phyloP scores from a whole-genome alignment of 805 yeast genomes.

The Hanseniaspora singularis region DNA sequence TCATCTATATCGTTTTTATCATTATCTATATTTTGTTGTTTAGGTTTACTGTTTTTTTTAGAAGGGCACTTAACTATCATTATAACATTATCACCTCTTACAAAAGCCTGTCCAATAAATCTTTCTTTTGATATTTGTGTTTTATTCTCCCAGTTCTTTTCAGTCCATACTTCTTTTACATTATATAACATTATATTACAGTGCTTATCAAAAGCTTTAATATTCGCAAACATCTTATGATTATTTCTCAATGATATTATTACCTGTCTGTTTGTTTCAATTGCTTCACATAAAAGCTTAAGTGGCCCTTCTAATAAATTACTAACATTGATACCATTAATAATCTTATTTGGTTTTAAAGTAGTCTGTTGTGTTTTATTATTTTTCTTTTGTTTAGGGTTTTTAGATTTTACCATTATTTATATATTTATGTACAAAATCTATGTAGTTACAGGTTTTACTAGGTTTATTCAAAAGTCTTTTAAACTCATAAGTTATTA shows the following conservation, averaged over 20 bases:
- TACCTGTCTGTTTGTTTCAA: constrained; percentile 60
- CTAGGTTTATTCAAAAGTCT: too few species aligned
- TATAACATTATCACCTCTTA: constrained; percentile 92
- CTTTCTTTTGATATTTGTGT: constrained; percentile 52
- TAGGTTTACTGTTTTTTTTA: constrained; percentile 16
- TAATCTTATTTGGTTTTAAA: constrained; percentile 59
- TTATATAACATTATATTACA: constrained; percentile 86
- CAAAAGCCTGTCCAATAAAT: constrained; percentile 76
- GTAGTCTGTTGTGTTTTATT: neutral
- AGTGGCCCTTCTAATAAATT: constrained; percentile 54
- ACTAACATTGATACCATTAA: constrained; percentile 8
- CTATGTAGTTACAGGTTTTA: too few species aligned
- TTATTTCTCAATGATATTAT: constrained; percentile 84
- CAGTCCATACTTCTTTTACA: constrained; percentile 72
- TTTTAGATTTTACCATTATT: too few species aligned
- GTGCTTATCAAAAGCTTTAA: constrained; percentile 92
- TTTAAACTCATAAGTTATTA: too few species aligned
- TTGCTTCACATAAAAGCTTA: constrained; percentile 74
- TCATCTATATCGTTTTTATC: neutral
- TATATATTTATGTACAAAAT: too few species aligned
- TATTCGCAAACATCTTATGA: constrained; percentile 79
- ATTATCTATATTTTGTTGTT: neutral
- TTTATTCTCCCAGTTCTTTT: constrained; percentile 47
- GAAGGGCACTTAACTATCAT: constrained; percentile 51
- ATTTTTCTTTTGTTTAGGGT: too few species aligned